These are phyloP conservation scores for Phaeotremella skinneri DNA, from an alignment of 768 basidiomycete species.

Conservation along the genomic window DNA sequence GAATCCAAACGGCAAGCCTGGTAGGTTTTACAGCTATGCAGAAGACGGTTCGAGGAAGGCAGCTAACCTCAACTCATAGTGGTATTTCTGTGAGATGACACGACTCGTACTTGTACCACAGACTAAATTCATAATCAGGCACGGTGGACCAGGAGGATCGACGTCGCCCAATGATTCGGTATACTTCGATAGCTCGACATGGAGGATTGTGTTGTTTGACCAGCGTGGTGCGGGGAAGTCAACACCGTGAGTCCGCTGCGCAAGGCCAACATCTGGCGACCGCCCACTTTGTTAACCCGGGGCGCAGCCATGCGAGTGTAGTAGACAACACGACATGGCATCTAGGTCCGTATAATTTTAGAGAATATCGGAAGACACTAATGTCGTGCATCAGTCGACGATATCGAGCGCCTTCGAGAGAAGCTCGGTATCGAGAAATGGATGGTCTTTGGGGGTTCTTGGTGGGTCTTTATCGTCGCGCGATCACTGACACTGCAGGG, in stretches of 20 bases:
- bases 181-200: slow-evolving; percentile 80
- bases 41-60: neutral
- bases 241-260: slow-evolving; percentile 70
- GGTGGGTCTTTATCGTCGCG: slow-evolving; percentile 53
- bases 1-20: slow-evolving; percentile 70
- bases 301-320: slow-evolving; percentile 62
- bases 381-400: slow-evolving; percentile 60
- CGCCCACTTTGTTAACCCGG: no score
- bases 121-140: slow-evolving; percentile 7
- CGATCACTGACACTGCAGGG: slow-evolving; percentile 51
- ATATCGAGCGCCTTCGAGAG: slow-evolving; percentile 76
- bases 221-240: slow-evolving; percentile 85
- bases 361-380: neutral
- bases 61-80: slow-evolving; percentile 6
- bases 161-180: slow-evolving; percentile 63
- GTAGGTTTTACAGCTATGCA: no score
- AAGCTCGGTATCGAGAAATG: slow-evolving; percentile 77
- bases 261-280: no score
- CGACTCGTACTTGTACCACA: neutral
- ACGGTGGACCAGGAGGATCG: slow-evolving; percentile 62
- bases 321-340: slow-evolving; percentile 92
- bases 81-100: slow-evolving; percentile 9
- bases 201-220: slow-evolving; percentile 77
- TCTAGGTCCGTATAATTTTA: slow-evolving; percentile 51
- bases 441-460: slow-evolving; percentile 92